Percentiles rank a stretch among this genome's conserved stretches.
Evolutionary conservation across 2,329 filamentous ascomycete genomes (phyloP).

Genomic region (Aspergillus latus): DNA sequence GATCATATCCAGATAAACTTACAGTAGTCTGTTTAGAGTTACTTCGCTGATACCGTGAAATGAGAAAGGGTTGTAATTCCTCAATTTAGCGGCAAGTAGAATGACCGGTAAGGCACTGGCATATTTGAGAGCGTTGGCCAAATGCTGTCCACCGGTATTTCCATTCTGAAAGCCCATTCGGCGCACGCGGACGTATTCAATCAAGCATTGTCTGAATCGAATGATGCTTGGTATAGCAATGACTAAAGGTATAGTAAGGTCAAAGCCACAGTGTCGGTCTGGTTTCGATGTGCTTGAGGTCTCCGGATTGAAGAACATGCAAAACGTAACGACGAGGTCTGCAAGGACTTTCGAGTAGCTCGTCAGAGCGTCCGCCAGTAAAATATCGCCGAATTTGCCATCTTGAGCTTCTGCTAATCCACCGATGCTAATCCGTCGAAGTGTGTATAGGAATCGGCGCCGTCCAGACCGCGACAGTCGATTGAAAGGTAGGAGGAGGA

Average conservation of each 20-base stretch:
- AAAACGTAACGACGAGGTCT: constrained; percentile 83
- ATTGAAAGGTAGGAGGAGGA: constrained; percentile 72
- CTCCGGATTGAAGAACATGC: constrained; percentile 79
- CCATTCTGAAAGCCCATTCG: constrained; percentile 47
- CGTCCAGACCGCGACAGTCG: constrained; percentile 69
- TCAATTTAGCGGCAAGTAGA: constrained; percentile 71
- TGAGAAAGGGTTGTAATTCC: constrained; percentile 56
- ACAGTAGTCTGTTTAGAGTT: constrained; percentile 57
- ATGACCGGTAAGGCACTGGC: constrained; percentile 92
- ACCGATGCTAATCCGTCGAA: constrained; percentile 77
- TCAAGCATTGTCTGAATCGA: constrained; percentile 86
- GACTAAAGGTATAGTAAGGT: constrained; percentile 76
- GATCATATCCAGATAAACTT: constrained; percentile 21
- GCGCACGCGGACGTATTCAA: constrained; percentile 75
- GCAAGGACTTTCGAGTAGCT: constrained; percentile 91
- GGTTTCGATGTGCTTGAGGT: constrained; percentile 76
- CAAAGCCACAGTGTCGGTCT: constrained; percentile 77
- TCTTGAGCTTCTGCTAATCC: constrained; percentile 83
- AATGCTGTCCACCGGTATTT: constrained; percentile 80
- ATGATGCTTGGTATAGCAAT: constrained; percentile 81
- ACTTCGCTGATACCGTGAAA: constrained; percentile 54
- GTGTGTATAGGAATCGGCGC: constrained; percentile 69
- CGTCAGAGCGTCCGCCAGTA: constrained; percentile 90
- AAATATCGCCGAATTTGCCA: constrained; percentile 90
- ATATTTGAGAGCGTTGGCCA: constrained; percentile 95